Percentiles rank a stretch among this genome's conserved stretches.
These are phyloP conservation scores for Colletotrichum tamarilloi DNA, from an alignment of 2,329 filamentous ascomycete genomes.

Conservation along the genomic window DNA sequence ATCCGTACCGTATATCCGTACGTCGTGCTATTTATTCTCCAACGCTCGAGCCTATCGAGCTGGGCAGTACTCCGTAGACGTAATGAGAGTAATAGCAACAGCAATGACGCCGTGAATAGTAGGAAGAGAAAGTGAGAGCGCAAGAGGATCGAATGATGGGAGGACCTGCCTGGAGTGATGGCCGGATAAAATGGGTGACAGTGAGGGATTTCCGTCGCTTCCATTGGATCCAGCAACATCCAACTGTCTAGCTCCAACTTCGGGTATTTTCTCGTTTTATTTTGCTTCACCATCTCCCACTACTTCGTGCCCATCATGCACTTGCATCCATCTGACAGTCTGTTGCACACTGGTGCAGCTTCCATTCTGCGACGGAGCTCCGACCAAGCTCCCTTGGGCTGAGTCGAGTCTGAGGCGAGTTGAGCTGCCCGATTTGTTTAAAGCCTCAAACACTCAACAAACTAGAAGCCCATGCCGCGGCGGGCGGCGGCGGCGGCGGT, in stretches of 20 bases:
- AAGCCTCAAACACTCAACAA: constrained; percentile 35
- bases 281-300: constrained; percentile 6
- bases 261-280: constrained; percentile 13
- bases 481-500: neutral
- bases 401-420: neutral
- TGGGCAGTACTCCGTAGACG: neutral
- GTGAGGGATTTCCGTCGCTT: constrained; percentile 10
- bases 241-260: constrained; percentile 19
- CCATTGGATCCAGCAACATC: neutral
- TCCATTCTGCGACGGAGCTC: neutral
- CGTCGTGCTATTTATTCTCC: constrained; percentile 12
- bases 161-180: neutral
- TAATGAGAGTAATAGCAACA: neutral
- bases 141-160: neutral
- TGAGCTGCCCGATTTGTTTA: neutral
- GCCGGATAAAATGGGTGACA: neutral
- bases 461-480: constrained; percentile 22
- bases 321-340: neutral
- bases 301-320: neutral
- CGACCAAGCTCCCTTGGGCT: constrained; percentile 12
- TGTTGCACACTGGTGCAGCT: neutral
- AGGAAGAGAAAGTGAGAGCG: neutral
- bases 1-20: neutral
- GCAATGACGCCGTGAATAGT: neutral
- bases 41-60: neutral